Base-by-base conservation (phyloP, 352 stramenopile species). In the Globisporangium emineosum region DNA sequence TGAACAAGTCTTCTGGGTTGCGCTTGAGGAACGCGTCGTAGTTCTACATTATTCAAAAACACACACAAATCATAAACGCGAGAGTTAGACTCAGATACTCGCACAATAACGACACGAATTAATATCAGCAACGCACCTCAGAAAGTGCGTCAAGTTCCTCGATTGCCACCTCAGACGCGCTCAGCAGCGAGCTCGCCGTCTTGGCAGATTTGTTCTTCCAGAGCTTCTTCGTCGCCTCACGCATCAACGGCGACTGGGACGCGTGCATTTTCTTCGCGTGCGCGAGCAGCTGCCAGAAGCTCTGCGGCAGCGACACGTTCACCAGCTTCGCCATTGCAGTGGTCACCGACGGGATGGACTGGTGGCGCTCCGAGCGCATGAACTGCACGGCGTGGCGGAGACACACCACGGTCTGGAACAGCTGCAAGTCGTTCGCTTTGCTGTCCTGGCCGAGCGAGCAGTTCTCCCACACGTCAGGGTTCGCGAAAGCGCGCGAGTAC, bases 351-450 rank as follows among this genome's bases (percentile, higher is more conserved):
- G 79, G 66, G 8, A 87, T 62, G 19, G 57, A 61, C 32, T 71
- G 77, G 52, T 77, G 78, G 7, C 62, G 70, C 64, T 86, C 70
- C 27, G 73, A 65, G 55, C 79, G 79, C 77, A 87, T 81, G 59
- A 90, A 90, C 30, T 83, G 63, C 33, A 69, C 68, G 10, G 81
- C 81, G 49, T 78, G 64, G 32, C 81, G 79, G n/a, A 88, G 58
- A 42, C 81, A 90, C 40, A 82, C 62, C 19, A 82, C 23, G 25
- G 64, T 59, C 32, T 67, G 42, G 40, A 82, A 54, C 21, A 75
- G 55, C 60, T 58, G 32, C 51, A 70, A 58, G 50, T 68, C 71
- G 33, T 37, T 59, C 8, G 68, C 54, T 13, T 57, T 55, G 57
- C 42, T 57, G 59, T 75, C 69, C 3, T 73, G 63, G 1, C 29